These are phyloP conservation scores for Hebeloma cylindrosporum DNA, from an alignment of 768 basidiomycete species.

Conservation along the genomic window DNA sequence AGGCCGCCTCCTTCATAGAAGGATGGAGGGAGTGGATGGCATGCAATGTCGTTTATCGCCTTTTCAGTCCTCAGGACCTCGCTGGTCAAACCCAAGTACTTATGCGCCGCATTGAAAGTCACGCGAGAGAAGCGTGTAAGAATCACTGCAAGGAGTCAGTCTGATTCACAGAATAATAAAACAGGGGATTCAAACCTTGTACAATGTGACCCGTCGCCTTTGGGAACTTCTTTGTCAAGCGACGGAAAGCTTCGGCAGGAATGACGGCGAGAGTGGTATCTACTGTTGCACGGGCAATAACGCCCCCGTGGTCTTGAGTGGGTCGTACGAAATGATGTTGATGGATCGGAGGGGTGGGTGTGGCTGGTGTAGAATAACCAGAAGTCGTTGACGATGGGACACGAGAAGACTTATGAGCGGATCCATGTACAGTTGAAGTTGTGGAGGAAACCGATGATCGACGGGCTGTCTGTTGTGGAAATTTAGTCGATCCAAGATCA, in stretches of 20 bases:
- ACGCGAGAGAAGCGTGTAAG: constrained; percentile 95
- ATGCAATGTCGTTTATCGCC: constrained; percentile 95
- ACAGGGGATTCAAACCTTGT: constrained; percentile 55
- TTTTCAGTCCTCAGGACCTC: constrained; percentile 97
- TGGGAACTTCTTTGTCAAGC: constrained; percentile 93
- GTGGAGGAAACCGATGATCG: constrained; percentile 65
- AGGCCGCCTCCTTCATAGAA: constrained; percentile 95
- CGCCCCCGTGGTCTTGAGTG: constrained; percentile 57
- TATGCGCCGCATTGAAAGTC: constrained; percentile 96
- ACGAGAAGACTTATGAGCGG: constrained; percentile 31
- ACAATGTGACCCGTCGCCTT: constrained; percentile 97
- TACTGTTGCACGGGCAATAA: constrained; percentile 89
- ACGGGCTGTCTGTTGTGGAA: constrained; percentile 32
- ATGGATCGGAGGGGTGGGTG: constrained; percentile 22
- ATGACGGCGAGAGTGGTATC: constrained; percentile 98
- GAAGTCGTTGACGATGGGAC: constrained; percentile 29
- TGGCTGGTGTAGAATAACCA: constrained; percentile 22
- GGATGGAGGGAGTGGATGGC: constrained; percentile 85
- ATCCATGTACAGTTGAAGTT: constrained; percentile 69
- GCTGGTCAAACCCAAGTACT: constrained; percentile 90
- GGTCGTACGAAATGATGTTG: constrained; percentile 16
- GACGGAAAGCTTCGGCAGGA: constrained; percentile 93
- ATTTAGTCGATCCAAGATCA: constrained; percentile 38
- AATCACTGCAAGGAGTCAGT: constrained; percentile 57
- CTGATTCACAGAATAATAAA: constrained; percentile 12